phyloP scores from a whole-genome alignment of 495 filamentous ascomycete genomes.

The Cercophora newfieldiana region DNA sequence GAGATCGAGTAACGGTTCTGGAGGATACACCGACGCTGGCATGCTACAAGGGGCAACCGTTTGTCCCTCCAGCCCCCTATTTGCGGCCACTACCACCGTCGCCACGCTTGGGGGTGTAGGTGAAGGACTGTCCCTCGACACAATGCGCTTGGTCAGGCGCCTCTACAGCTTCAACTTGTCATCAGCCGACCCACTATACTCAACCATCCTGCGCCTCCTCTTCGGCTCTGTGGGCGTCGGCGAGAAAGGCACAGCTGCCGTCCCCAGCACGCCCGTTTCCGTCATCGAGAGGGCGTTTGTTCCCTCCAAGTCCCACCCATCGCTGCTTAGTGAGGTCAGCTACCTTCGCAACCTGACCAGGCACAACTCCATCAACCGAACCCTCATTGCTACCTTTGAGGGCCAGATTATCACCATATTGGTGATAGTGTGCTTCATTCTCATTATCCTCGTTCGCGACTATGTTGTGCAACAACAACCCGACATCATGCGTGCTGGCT shows the following conservation, averaged over 20 bases:
- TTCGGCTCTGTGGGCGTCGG: conserved; percentile 32
- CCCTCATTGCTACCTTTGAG: conserved; percentile 82
- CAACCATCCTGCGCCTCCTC: conserved; percentile 28
- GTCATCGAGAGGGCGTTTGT: conserved; percentile 3
- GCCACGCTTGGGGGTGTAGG: conserved; percentile 34
- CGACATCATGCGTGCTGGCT: conserved; percentile 61
- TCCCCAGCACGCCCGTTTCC: conserved; percentile 16
- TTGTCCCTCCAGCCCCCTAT: conserved; percentile 49
- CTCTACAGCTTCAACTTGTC: conserved; percentile 32
- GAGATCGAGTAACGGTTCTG: conserved; percentile 21
- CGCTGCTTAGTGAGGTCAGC: conserved; percentile 69
- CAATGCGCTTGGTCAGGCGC: conserved; percentile 31
- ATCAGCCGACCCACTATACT: conserved; percentile 28
- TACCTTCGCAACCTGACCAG: conserved; percentile 74
- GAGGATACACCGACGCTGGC: not conserved
- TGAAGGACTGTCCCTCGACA: conserved; percentile 29
- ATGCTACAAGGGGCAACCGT: conserved; percentile 19
- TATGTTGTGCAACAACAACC: conserved; percentile 99
- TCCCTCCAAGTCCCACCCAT: conserved; percentile 26
- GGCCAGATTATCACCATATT: conserved; percentile 89
- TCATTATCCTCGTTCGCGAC: conserved; percentile 93
- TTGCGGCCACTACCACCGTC: conserved; percentile 38
- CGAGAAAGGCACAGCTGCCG: conserved; percentile 19
- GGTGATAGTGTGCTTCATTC: conserved; percentile 87
- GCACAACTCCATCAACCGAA: conserved; percentile 70